Conservation (phyloP, 2,329 filamentous ascomycete species). For the Pestalotiopsis sp. region DNA sequence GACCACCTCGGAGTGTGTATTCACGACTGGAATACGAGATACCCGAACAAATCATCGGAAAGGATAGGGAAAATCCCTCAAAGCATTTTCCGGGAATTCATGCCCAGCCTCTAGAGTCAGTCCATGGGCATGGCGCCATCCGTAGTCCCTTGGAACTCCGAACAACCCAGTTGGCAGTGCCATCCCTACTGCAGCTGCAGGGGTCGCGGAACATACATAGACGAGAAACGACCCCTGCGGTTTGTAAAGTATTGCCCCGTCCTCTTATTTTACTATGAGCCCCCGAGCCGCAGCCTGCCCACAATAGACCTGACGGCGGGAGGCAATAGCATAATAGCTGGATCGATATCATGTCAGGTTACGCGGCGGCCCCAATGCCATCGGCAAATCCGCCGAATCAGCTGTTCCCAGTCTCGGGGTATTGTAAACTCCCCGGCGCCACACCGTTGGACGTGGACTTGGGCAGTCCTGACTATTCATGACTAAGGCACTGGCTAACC, state of each 20-base stretch:
- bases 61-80: background rate
- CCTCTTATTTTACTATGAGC: conserved; percentile 6
- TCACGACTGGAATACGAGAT: background rate
- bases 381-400: conserved; percentile 3
- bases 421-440: background rate
- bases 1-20: background rate
- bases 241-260: conserved; percentile 4
- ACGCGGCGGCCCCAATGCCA: conserved; percentile 1
- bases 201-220: background rate
- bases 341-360: conserved; percentile 6
- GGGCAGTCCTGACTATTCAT: conserved; percentile 1
- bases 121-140: background rate
- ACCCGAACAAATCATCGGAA: background rate
- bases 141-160: background rate
- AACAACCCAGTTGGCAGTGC: too few relatives aligned
- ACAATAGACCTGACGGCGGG: conserved; percentile 1
- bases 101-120: background rate
- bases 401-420: conserved; percentile 1
- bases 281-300: background rate
- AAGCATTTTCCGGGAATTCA: conserved; percentile 1
- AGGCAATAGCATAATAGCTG: background rate
- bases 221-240: background rate
- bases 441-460: conserved; percentile 1
- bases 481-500: background rate
- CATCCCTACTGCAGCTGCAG: conserved; percentile 1